Base-by-base conservation (phyloP, 768 basidiomycete species). In the Austroboletus eburneus region DNA sequence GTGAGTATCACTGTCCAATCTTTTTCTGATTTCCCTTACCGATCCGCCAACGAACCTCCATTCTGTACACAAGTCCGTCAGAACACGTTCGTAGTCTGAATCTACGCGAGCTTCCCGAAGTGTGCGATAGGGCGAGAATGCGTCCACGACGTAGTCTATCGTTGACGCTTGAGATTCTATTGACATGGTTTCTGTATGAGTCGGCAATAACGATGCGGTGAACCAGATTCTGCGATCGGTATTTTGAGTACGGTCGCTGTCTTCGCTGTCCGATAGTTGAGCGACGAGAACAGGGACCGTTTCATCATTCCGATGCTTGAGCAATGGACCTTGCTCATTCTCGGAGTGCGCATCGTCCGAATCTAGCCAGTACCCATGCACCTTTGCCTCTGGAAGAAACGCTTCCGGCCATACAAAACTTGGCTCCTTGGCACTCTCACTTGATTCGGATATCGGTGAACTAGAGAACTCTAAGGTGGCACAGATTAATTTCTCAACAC, bases 21-120 rank as follows among this genome's bases (percentile, higher is more conserved):
- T 13, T 29, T 29, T 7, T 7, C 8, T 7, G 8, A 2, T 30
- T 13, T 21, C 42, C 21, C 78, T 53, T 49, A 85, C 79, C 57
- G 80, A 67, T 29, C 75, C 81, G n/a, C 81, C 83, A 14, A 78
- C 68, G 37, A 76, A 81, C 5, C 75, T 76, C 85, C 85, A 87
- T 53, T 87, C 85, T 22, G 67, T 66, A 50, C 77, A 69, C 20
- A 86, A 54, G 33, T 78, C 63, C 3, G 48, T 49, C 39, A 80
- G 69, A 3, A 84, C 58, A 12, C 62, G 62, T 37, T 84, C 80
- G 43, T 71, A 83, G 9, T 81, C 71, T 2, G 72, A 73, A 42
- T 80, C 60, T 2, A 63, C 36, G 5, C 10, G 47, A 2, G 60
- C 60, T 18, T 70, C 67, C 33, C 72, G 70, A 29, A 87, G 64